Evolutionary conservation across 2,329 filamentous ascomycete species (phyloP).

Genomic region (Fusarium dimerum): DNA sequence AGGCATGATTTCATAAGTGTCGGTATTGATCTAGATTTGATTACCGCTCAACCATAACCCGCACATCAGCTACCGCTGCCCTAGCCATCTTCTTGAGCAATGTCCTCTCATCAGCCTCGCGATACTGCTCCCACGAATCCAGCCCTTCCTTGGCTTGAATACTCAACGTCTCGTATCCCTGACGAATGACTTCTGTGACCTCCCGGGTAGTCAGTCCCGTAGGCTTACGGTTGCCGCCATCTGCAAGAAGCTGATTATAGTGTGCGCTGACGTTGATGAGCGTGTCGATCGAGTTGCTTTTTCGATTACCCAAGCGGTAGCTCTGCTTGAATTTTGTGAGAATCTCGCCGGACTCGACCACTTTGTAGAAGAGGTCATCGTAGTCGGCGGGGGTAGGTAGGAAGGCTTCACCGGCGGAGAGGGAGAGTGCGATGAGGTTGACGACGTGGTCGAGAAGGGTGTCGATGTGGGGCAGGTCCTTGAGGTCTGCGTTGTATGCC

Average conservation of each 20-base stretch:
- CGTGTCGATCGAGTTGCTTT: conserved; percentile 76
- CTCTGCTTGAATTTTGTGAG: conserved; percentile 79
- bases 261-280: conserved; percentile 81
- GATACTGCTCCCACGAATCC: conserved; percentile 81
- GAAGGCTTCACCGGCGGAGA: conserved; percentile 88
- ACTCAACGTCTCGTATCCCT: conserved; percentile 91
- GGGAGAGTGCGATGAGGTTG: conserved; percentile 78
- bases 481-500: conserved; percentile 79
- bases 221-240: conserved; percentile 48
- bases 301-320: conserved; percentile 61
- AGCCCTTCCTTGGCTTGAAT: conserved; percentile 87
- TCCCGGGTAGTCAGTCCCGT: conserved; percentile 79
- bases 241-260: conserved; percentile 80
- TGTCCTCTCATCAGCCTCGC: conserved; percentile 82
- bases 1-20: neutral
- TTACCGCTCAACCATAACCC: conserved; percentile 48
- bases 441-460: conserved; percentile 76
- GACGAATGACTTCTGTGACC: conserved; percentile 89
- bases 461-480: conserved; percentile 66
- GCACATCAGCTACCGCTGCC: conserved; percentile 67
- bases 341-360: conserved; percentile 86
- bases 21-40: conserved; percentile 1
- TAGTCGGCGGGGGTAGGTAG: conserved; percentile 84
- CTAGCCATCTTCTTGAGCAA: conserved; percentile 86
- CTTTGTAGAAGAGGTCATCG: conserved; percentile 97